Percentiles rank a stretch among this genome's conserved stretches.
Evolutionary conservation across 768 basidiomycete species (phyloP).

Genomic region (Pleurotus giganteus): DNA sequence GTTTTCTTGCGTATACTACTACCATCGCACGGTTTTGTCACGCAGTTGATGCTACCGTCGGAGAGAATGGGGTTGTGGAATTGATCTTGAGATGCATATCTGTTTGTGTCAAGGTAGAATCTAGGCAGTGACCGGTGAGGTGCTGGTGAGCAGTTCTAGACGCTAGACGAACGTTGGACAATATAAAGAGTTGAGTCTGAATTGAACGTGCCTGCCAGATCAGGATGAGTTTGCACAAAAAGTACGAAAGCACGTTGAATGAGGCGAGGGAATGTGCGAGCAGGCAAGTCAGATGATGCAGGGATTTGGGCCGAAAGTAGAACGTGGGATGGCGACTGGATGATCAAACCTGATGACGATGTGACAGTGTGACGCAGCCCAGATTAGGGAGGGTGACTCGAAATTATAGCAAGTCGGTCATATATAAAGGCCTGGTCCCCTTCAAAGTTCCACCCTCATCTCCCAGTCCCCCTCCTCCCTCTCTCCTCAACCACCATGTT

Average conservation of each 20-base stretch:
- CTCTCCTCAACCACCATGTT: conserved; percentile 47
- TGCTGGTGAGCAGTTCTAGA: no score
- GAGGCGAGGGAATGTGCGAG: no score
- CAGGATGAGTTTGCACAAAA: no score
- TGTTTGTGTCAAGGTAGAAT: neutral
- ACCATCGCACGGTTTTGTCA: neutral
- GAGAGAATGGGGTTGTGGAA: neutral
- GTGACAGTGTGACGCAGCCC: conserved; percentile 5
- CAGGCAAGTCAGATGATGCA: no score
- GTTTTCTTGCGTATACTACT: neutral
- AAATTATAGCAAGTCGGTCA: conserved; percentile 1
- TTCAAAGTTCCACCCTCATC: conserved; percentile 12
- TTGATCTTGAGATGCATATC: no score
- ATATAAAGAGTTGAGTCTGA: no score
- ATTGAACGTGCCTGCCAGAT: no score
- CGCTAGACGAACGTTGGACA: no score
- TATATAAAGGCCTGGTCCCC: conserved; percentile 11
- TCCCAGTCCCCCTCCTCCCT: conserved; percentile 12
- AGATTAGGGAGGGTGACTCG: conserved; percentile 6
- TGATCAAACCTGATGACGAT: conserved; percentile 2
- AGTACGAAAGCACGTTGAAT: no score
- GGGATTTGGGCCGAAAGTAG: neutral
- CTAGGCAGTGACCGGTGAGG: no score
- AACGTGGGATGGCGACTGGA: neutral
- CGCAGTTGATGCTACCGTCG: no score